These are phyloP conservation scores for Saturnispora saitoi DNA, from an alignment of 805 yeast genomes.

Conservation along the genomic window DNA sequence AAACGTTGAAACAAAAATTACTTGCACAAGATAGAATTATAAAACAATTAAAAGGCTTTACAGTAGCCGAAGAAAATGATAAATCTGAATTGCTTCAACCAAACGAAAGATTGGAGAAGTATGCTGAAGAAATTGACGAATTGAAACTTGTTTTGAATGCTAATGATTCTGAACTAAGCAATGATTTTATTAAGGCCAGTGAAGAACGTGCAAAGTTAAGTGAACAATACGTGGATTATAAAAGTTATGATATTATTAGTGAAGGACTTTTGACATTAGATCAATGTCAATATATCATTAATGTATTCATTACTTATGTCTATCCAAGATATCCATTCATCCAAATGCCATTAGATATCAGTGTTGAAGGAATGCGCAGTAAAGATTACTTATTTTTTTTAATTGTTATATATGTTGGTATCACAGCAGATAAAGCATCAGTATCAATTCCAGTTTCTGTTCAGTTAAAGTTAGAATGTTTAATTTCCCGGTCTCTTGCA, in stretches of 20 bases:
- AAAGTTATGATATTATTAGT: slow-evolving; percentile 41
- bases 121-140: slow-evolving; percentile 34
- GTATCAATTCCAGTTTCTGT: slow-evolving; percentile 29
- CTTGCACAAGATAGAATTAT: slow-evolving; percentile 10
- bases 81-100: slow-evolving; percentile 19
- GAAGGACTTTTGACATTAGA: slow-evolving; percentile 47
- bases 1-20: slow-evolving; percentile 14
- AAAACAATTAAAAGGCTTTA: slow-evolving; percentile 8
- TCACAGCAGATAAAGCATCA: slow-evolving; percentile 31
- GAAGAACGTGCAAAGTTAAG: slow-evolving; percentile 33
- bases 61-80: slow-evolving; percentile 18
- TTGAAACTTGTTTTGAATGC: slow-evolving; percentile 29
- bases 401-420: slow-evolving; percentile 54
- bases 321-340: slow-evolving; percentile 49
- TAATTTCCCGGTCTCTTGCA: slow-evolving; percentile 41
- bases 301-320: slow-evolving; percentile 39
- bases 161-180: slow-evolving; percentile 31
- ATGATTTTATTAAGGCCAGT: slow-evolving; percentile 37
- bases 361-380: slow-evolving; percentile 40
- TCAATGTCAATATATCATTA: slow-evolving; percentile 51
- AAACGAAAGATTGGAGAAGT: slow-evolving; percentile 21
- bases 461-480: slow-evolving; percentile 42
- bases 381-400: slow-evolving; percentile 55
- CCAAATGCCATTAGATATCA: slow-evolving; percentile 36
- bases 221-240: slow-evolving; percentile 18